Base-by-base conservation (phyloP, 1,139 yeast species). In the Pichia sp. region DNA sequence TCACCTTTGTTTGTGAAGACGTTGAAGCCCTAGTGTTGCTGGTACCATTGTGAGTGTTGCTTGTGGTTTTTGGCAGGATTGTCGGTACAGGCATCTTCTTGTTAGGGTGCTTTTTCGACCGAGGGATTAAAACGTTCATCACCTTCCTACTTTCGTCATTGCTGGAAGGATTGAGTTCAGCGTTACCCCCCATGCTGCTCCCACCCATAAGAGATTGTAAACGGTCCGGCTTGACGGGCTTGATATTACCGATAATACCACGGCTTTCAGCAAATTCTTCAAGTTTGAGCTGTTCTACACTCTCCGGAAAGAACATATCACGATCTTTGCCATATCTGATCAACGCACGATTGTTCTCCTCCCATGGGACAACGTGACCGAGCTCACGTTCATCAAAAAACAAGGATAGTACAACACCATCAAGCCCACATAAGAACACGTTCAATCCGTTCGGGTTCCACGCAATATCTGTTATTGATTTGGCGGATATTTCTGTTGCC, bases 291-390 rank as follows among this genome's bases (percentile, higher is more conserved):
- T 92, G 97, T 53, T 82, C 87, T 0, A 86, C 80, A 67, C 95
- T 85, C 65, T 93, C 98, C 0, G 97, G 96, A 63, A 90, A 86
- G 19, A 85, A 84, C 70, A 86, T 77, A 59, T 90, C 97, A 57
- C 92, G 78, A 60, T 89, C 96, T 2, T 89, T 92, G 57, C 99
- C 99, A 67, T 87, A 93, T 60, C 90, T 78, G 60, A 85, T 84
- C 57, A 93, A 76, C 58, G 87, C 89, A 50, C 79, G 76, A 57
- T 81, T 85, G 57, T 87, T 84, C 55, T 81, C 86, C 45, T 81
- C 89, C 26, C 76, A 60, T 11, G 93, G 82, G 1, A 88, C 81
- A 3, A 84, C 82, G 42, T 71, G 74, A 2, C 99, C 99, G 40
- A 93, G 72, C 65, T 93, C 99, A 43, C 79, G 75, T 1, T 72